Conservation (phyloP, 163 green algal genomes). For the Scenedesmus sp. region DNA sequence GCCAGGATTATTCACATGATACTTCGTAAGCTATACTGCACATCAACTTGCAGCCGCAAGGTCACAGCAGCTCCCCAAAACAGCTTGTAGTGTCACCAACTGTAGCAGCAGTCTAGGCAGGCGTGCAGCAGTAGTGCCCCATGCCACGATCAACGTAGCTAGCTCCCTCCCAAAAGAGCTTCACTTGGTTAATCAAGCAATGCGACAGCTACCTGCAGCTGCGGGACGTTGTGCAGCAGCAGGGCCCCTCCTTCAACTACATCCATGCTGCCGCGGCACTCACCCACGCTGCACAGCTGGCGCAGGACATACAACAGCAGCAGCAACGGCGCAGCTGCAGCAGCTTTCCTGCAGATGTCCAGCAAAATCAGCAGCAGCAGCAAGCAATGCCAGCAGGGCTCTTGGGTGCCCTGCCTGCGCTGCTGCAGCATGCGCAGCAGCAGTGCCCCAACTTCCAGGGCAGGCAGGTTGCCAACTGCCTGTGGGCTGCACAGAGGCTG, state of each 20-base stretch:
- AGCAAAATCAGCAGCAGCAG: too few species aligned
- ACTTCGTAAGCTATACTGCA: too few species aligned
- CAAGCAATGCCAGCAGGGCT: background rate
- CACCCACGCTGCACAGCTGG: constrained; percentile 49
- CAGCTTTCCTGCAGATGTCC: background rate
- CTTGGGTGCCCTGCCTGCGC: background rate
- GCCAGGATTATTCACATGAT: too few species aligned
- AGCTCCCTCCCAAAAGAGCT: background rate
- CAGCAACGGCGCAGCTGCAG: background rate
- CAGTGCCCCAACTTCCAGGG: constrained; percentile 23
- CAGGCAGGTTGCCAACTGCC: constrained; percentile 48
- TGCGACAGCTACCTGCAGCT: background rate
- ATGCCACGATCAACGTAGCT: too few species aligned
- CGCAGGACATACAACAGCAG: constrained; percentile 2
- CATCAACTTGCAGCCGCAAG: too few species aligned
- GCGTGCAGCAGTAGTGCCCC: too few species aligned
- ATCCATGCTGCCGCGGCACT: constrained; percentile 50
- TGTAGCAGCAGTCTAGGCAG: too few species aligned
- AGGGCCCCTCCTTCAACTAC: constrained; percentile 22
- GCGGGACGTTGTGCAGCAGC: background rate
- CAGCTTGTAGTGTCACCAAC: too few species aligned
- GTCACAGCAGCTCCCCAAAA: too few species aligned
- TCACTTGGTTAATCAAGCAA: constrained; percentile 24
- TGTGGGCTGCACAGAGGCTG: constrained; percentile 43
- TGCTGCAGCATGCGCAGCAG: background rate